Conservation (phyloP, 176 grass and related monocot genomes). For the Musa itinerans region DNA sequence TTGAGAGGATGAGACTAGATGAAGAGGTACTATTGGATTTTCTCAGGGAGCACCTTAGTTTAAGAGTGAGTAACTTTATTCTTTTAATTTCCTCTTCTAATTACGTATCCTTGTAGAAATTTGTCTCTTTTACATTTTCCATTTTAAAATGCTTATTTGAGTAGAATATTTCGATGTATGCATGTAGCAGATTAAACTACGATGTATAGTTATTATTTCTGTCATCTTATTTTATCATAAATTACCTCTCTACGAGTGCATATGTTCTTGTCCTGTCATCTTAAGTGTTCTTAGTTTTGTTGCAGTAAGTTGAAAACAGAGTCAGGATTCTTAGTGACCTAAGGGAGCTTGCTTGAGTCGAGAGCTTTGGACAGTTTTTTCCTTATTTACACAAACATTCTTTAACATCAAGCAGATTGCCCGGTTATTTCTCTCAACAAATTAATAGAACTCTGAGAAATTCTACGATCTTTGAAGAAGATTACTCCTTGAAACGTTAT, state of each 20-base stretch:
- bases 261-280: background rate
- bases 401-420: slow-evolving; percentile 98
- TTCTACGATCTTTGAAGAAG: too few relatives aligned
- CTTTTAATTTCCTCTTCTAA: background rate
- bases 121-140: too few relatives aligned
- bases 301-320: slow-evolving; percentile 97
- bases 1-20: slow-evolving; percentile 89
- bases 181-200: background rate
- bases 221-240: background rate
- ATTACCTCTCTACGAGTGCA: background rate
- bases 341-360: slow-evolving; percentile 89
- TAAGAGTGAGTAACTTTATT: slow-evolving; percentile 56
- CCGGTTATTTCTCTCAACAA: slow-evolving; percentile 61
- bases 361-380: slow-evolving; percentile 92
- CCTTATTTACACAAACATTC: slow-evolving; percentile 91
- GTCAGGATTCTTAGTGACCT: slow-evolving; percentile 87
- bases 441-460: too few relatives aligned
- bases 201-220: background rate
- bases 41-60: slow-evolving; percentile 75
- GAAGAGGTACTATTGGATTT: slow-evolving; percentile 99
- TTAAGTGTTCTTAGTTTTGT: slow-evolving; percentile 6
- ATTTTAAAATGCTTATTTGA: background rate
- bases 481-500: too few relatives aligned
- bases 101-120: too few relatives aligned
- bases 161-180: background rate